Percentiles rank a stretch among this genome's conserved stretches.
phyloP scores from a whole-genome alignment of 805 yeast genomes.

The Priceomyces melissophilus region DNA sequence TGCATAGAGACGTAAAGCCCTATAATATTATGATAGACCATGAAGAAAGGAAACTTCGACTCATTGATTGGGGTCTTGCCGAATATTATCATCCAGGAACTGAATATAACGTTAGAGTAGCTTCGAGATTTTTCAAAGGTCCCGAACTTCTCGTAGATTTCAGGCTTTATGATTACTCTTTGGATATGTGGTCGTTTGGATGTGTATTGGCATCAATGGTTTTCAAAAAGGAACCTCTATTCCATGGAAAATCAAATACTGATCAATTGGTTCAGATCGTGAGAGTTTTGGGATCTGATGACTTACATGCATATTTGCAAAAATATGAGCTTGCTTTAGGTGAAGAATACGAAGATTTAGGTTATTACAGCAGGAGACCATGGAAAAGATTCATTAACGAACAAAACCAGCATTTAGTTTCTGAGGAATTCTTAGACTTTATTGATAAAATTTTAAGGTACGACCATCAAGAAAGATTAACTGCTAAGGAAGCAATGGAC shows the following conservation, averaged over 20 bases:
- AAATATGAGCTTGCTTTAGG: constrained; percentile 70
- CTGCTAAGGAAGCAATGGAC: constrained; percentile 84
- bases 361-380: constrained; percentile 61
- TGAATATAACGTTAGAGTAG: constrained; percentile 88
- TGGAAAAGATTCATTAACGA: constrained; percentile 62
- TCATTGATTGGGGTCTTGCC: constrained; percentile 94
- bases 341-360: constrained; percentile 76
- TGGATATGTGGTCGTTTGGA: constrained; percentile 89
- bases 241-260: constrained; percentile 87
- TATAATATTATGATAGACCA: constrained; percentile 94
- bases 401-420: constrained; percentile 49
- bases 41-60: constrained; percentile 51
- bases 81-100: constrained; percentile 89
- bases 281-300: constrained; percentile 81
- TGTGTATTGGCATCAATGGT: constrained; percentile 89
- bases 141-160: constrained; percentile 84
- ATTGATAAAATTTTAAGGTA: constrained; percentile 71
- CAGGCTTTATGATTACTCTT: constrained; percentile 80
- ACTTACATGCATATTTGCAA: constrained; percentile 58
- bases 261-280: constrained; percentile 91
- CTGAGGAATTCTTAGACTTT: constrained; percentile 61
- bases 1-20: constrained; percentile 93
- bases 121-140: constrained; percentile 87
- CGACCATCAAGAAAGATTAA: constrained; percentile 83
- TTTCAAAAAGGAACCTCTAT: constrained; percentile 86